Evolutionary conservation across 768 basidiomycete genomes (phyloP).

Genomic region (Pisolithus orientalis): DNA sequence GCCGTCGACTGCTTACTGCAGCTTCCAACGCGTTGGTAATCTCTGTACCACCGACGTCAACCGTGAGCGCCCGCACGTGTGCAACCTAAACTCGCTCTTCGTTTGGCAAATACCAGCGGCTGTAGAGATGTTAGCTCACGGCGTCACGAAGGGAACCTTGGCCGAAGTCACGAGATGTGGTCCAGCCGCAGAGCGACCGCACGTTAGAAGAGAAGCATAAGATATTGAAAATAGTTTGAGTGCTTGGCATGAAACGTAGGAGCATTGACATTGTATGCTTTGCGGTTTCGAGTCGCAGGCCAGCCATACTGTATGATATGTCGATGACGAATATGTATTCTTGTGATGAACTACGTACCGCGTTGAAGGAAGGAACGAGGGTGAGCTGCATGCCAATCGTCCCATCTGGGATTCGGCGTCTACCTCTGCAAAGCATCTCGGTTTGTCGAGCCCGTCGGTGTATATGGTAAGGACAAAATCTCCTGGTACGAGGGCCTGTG

Average conservation of each 20-base stretch:
- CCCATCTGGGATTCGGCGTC: conserved; percentile 9
- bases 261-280: conserved; percentile 42
- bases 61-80: conserved; percentile 35
- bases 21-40: conserved; percentile 34
- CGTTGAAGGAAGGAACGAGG: conserved; percentile 47
- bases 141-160: conserved; percentile 28
- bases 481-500: conserved; percentile 33
- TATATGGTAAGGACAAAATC: conserved; percentile 49
- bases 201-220: conserved; percentile 40
- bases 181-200: conserved; percentile 28
- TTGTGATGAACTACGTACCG: conserved; percentile 37
- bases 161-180: conserved; percentile 29
- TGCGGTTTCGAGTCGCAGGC: conserved; percentile 44
- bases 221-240: conserved; percentile 47
- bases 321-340: conserved; percentile 62
- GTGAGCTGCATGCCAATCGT: conserved; percentile 48
- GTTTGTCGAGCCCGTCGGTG: conserved; percentile 43
- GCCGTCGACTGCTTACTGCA: conserved; percentile 31
- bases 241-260: conserved; percentile 41
- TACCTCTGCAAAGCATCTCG: conserved; percentile 51
- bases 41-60: conserved; percentile 48
- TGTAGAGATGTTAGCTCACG: conserved; percentile 17
- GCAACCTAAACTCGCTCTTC: conserved; percentile 25
- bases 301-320: conserved; percentile 38
- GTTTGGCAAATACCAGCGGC: conserved; percentile 10